Conservation (phyloP, 805 yeast genomes). For the Kuraishia cidri region DNA sequence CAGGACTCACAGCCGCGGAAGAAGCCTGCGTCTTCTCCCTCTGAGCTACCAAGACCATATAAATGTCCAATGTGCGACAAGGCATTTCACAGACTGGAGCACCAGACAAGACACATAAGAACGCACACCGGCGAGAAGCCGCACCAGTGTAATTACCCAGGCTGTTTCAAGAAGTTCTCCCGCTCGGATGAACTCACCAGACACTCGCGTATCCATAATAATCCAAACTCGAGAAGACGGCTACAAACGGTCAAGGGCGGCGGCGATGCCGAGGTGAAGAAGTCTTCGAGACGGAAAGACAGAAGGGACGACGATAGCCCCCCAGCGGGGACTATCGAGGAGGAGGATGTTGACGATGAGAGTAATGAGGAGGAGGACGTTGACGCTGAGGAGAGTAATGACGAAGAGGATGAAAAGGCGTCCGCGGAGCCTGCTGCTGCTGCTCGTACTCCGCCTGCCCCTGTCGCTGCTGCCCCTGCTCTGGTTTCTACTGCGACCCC, state of each 20-base stretch:
- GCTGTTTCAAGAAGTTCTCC: constrained; percentile 59
- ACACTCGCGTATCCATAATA: constrained; percentile 64
- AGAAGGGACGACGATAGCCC: background rate
- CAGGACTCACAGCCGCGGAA: too few species aligned
- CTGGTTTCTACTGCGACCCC: constrained; percentile 6
- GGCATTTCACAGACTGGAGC: constrained; percentile 70
- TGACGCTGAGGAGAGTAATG: constrained; percentile 4
- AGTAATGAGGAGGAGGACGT: background rate
- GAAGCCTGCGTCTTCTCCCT: too few species aligned
- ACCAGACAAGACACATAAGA: constrained; percentile 70
- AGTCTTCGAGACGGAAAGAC: background rate
- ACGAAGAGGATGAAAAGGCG: constrained; percentile 1
- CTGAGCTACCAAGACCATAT: constrained; percentile 37
- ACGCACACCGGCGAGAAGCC: constrained; percentile 83
- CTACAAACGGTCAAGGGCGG: constrained; percentile 4
- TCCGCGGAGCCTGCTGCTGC: too few species aligned
- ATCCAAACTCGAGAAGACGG: constrained; percentile 54
- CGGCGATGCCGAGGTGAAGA: background rate
- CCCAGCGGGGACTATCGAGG: background rate
- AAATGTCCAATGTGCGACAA: constrained; percentile 68
- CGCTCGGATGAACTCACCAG: constrained; percentile 70
- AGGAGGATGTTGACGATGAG: background rate
- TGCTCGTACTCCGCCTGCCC: too few species aligned
- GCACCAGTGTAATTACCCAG: constrained; percentile 65
- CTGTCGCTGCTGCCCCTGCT: background rate